Evolutionary conservation across 257 asterid species (phyloP), one percentile per base, ranked within the genome.

Genomic region (Solanum tarijense): DNA sequence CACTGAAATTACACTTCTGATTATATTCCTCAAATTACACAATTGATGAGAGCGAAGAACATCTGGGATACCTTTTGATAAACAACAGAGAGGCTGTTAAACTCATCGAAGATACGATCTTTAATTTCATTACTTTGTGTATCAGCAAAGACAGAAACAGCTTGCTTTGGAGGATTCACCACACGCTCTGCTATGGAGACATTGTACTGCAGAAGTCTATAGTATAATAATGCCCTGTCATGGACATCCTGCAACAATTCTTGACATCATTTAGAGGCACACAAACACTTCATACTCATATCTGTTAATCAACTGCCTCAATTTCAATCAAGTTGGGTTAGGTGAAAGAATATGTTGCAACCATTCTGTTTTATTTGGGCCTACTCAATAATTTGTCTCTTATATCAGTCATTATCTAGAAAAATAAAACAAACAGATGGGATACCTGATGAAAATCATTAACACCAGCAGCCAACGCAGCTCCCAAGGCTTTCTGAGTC

Each of bases 81-180:
- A 72, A 95, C 94, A 84, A 97, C 99, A 87, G 99, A 96, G 84
- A 97, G 98, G 88, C 98, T 97, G 94, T 97, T 97, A 90, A 96
- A 97, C 90, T 97, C 99, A 38, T 97, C 99, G 87, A 97, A 97
- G 86, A 97, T 95, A 76, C 99, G 99, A 91, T 97, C 99, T 92
- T 97, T 97, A 89, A 95, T 93, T 90, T 97, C 99, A 91, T 92
- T 97, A 90, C 96, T 97, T 87, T 96, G 98, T 36, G 97, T 94
- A 90, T 97, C 99, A 12, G 99, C 99, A 92, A 97, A 97, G 88
- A 96, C 99, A 35, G 99, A 97, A 86, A 97, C 99, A 65, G 99
- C 99, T 94, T 97, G 99, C 91, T 97, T 97, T 73, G 99, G 99
- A 90, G 99, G 99, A 92, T 97, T 91, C 88, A 97, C 98, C 84